A percentile compares a stretch with the other conserved stretches of the same genome.
Conservation (phyloP, 495 filamentous ascomycete genomes). For the Aspergillus incahuasiensis region DNA sequence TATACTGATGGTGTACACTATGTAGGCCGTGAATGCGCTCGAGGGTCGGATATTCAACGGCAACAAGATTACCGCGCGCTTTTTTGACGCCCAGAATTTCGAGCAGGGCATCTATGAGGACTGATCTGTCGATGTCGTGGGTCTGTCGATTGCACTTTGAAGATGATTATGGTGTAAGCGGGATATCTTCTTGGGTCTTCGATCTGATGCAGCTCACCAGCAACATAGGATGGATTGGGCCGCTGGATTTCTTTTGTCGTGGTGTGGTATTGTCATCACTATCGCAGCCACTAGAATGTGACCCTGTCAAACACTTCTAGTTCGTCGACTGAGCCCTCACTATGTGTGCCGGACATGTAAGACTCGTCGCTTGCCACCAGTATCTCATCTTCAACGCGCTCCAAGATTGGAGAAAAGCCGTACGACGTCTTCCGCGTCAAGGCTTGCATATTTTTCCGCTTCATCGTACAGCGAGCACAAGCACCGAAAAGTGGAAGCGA, state of each 20-base stretch:
- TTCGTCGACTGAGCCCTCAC: constrained; percentile 6
- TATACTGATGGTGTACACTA: constrained; percentile 5
- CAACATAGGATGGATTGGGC: neutral
- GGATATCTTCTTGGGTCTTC: neutral
- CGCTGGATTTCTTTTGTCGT: neutral
- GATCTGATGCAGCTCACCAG: neutral
- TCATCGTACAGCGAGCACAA: constrained; percentile 19
- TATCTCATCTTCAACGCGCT: constrained; percentile 5
- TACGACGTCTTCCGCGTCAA: neutral
- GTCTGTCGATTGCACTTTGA: neutral
- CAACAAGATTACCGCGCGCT: constrained; percentile 70
- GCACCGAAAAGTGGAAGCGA: constrained; percentile 18
- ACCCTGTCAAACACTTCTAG: constrained; percentile 22
- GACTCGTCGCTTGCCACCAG: constrained; percentile 1
- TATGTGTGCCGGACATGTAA: constrained; percentile 3
- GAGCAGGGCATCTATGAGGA: constrained; percentile 62
- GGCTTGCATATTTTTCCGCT: neutral
- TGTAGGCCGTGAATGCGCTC: constrained; percentile 79
- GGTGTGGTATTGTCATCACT: neutral
- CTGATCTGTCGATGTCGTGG: constrained; percentile 9
- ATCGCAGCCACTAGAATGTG: constrained; percentile 14
- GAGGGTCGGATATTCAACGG: constrained; percentile 83
- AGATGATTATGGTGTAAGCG: neutral
- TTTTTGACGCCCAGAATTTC: constrained; percentile 78
- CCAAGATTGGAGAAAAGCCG: neutral